Conservation (phyloP, 202 grass and related monocot genomes). For the Bolboschoenoplectus hybrid region DNA sequence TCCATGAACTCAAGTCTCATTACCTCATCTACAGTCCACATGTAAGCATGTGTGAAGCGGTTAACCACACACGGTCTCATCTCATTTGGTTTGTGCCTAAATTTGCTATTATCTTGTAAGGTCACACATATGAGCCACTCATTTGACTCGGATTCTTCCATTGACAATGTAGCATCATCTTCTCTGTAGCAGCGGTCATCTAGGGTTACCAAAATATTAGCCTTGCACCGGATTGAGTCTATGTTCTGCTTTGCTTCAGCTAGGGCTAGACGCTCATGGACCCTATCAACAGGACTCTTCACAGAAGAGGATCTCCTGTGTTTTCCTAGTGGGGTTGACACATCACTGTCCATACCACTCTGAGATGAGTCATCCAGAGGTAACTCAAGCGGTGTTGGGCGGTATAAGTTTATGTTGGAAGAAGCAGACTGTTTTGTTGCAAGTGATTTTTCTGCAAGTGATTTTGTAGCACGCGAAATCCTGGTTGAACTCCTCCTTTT, state of each 20-base stretch:
- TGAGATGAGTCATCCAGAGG: slow-evolving; percentile 64
- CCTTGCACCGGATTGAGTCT: slow-evolving; percentile 58
- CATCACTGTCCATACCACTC: slow-evolving; percentile 75
- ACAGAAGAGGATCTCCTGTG: slow-evolving; percentile 52
- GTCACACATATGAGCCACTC: slow-evolving; percentile 89
- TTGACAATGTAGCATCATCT: slow-evolving; percentile 65
- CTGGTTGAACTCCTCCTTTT: slow-evolving; percentile 54
- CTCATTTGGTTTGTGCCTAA: slow-evolving; percentile 67
- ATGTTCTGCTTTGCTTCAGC: slow-evolving; percentile 81
- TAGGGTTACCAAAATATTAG: slow-evolving; percentile 67
- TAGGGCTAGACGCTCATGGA: slow-evolving; percentile 65
- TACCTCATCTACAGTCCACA: slow-evolving; percentile 79
- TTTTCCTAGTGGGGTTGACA: slow-evolving; percentile 62
- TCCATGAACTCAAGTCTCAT: slow-evolving; percentile 87
- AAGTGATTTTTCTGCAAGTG: slow-evolving; percentile 41
- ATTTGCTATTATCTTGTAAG: slow-evolving; percentile 54
- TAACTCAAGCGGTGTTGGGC: slow-evolving; percentile 56
- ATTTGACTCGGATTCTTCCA: slow-evolving; percentile 59
- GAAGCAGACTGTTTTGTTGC: slow-evolving; percentile 23
- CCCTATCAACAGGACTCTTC: slow-evolving; percentile 66
- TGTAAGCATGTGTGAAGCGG: slow-evolving; percentile 79
- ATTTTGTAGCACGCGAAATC: slow-evolving; percentile 37
- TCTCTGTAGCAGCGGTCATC: slow-evolving; percentile 84
- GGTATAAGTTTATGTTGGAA: slow-evolving; percentile 45
- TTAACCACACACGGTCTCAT: slow-evolving; percentile 67